These are phyloP conservation scores for Nemania abortiva DNA, from an alignment of 2,329 filamentous ascomycete genomes.

Conservation along the genomic window DNA sequence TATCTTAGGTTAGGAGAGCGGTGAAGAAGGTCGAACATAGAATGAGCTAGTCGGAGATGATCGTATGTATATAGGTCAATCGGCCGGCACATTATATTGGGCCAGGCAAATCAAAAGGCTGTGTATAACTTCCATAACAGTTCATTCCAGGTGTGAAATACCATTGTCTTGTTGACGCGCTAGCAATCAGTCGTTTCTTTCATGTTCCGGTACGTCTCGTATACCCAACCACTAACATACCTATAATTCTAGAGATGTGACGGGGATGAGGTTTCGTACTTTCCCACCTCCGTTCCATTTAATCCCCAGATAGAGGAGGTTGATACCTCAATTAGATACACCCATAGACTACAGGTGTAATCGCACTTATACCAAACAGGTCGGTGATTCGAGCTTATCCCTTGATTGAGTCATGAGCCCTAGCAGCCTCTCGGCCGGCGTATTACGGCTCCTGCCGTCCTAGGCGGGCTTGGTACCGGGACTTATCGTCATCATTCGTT, in stretches of 20 bases:
- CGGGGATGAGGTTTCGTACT: neutral
- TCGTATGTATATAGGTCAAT: slow-evolving; percentile 13
- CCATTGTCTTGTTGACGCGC: neutral
- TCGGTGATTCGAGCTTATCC: neutral
- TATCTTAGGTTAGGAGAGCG: slow-evolving; percentile 21
- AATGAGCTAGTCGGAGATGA: neutral
- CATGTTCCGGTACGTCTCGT: too few relatives aligned
- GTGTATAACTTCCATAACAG: slow-evolving; percentile 6
- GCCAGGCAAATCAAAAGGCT: slow-evolving; percentile 16
- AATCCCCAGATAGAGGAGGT: too few relatives aligned
- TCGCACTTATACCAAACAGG: neutral
- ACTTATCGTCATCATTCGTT: slow-evolving; percentile 3
- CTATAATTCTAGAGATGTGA: too few relatives aligned
- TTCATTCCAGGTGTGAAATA: neutral
- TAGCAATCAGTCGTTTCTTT: neutral
- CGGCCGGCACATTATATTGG: slow-evolving; percentile 17
- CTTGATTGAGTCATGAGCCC: neutral
- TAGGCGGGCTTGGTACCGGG: neutral
- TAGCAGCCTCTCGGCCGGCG: neutral
- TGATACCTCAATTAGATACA: too few relatives aligned
- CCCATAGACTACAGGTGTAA: too few relatives aligned
- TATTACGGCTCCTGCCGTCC: neutral
- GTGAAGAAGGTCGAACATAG: slow-evolving; percentile 17
- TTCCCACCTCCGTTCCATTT: neutral
- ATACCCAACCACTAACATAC: too few relatives aligned